A percentile compares a stretch with the other conserved stretches of the same genome.
Conservation (phyloP, 78 protist genomes). For the Dictyostelium brefeldianum region DNA sequence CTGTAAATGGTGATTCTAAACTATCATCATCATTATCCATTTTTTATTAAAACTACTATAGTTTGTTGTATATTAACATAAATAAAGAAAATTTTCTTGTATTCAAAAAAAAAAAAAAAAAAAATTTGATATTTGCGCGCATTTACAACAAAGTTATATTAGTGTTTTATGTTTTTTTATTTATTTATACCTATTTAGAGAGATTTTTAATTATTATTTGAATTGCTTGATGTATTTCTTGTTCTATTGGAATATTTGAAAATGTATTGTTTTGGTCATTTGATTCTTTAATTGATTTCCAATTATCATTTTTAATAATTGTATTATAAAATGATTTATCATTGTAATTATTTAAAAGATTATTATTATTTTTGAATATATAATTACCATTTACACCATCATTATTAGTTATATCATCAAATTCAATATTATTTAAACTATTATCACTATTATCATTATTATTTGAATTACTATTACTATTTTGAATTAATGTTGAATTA, state of each 20-base stretch:
- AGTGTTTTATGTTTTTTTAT: too few species aligned
- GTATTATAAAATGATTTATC: conserved; percentile 2
- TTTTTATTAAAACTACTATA: too few species aligned
- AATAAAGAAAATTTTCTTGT: too few species aligned
- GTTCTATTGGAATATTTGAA: conserved; percentile 1
- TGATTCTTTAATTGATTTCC: neutral
- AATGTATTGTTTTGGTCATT: neutral
- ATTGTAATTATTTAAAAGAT: neutral
- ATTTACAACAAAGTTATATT: too few species aligned
- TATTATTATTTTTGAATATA: neutral
- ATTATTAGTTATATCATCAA: neutral
- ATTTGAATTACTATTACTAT: neutral
- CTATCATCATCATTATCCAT: too few species aligned
- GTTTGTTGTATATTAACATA: too few species aligned
- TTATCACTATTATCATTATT: neutral
- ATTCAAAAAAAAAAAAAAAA: too few species aligned
- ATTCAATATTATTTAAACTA: neutral
- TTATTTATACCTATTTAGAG: neutral
- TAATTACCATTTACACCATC: neutral
- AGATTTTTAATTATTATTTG: conserved; percentile 43
- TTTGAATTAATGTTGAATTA: neutral
- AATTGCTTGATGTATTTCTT: conserved; percentile 45
- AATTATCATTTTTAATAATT: neutral
- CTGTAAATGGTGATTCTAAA: too few species aligned
- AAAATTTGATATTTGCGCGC: too few species aligned